phyloP scores from a whole-genome alignment of 768 basidiomycete genomes.

The Pleurotus djamor region DNA sequence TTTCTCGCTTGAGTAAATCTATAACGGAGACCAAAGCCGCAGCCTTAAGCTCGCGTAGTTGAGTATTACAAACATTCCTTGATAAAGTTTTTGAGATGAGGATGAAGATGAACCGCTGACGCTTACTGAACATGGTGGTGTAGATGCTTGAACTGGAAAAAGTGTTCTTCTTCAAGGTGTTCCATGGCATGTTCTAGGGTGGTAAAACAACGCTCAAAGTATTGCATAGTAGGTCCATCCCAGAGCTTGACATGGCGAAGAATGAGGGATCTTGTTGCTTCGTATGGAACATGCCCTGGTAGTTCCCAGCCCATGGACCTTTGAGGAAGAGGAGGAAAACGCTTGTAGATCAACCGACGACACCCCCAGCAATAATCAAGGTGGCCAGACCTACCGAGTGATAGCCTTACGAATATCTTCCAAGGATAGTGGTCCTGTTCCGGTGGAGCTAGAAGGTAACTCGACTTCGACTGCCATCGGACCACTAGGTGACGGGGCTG shows the following conservation, averaged over 20 bases:
- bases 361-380: too few relatives aligned
- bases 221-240: conserved; percentile 21
- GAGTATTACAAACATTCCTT: background rate
- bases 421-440: conserved; percentile 12
- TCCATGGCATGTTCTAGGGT: conserved; percentile 14
- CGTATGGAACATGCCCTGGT: conserved; percentile 29
- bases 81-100: background rate
- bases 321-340: background rate
- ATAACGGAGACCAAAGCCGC: background rate
- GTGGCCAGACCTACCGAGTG: conserved; percentile 15
- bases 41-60: background rate
- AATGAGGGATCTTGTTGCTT: conserved; percentile 26
- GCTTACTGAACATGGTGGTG: conserved; percentile 21
- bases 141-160: conserved; percentile 26
- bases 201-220: conserved; percentile 23
- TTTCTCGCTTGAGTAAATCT: conserved; percentile 9
- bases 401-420: conserved; percentile 25
- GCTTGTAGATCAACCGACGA: background rate
- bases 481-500: too few relatives aligned
- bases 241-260: conserved; percentile 23
- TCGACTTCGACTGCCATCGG: too few relatives aligned
- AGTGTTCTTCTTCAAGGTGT: conserved; percentile 18
- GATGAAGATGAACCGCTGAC: background rate
- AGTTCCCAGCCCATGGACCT: conserved; percentile 38
- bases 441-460: background rate